A percentile compares a stretch with the other conserved stretches of the same genome.
These are phyloP conservation scores for Starmerella vaccinii DNA, from an alignment of 805 yeast genomes.

Conservation along the genomic window DNA sequence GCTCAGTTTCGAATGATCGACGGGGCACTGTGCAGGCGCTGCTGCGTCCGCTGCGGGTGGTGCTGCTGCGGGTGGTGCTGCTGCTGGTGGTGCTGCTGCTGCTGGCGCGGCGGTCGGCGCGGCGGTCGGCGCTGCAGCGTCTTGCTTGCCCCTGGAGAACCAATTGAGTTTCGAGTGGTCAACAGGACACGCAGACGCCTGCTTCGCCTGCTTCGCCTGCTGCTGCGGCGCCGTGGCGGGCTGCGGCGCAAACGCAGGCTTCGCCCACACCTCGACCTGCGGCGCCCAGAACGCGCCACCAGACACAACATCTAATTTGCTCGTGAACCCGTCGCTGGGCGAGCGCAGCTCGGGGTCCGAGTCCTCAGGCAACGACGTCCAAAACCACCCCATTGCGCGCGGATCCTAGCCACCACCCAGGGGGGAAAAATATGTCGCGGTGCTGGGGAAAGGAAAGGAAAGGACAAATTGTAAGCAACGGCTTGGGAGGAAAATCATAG, in stretches of 20 bases:
- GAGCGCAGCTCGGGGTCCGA: neutral
- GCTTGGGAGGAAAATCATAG: no score
- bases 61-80: no score
- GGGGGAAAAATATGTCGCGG: neutral
- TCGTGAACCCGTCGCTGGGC: neutral
- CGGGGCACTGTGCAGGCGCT: constrained; percentile 33
- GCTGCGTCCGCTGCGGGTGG: neutral
- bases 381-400: constrained; percentile 72
- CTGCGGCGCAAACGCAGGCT: neutral
- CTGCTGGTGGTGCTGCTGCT: no score
- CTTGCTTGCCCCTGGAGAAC: constrained; percentile 9
- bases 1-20: constrained; percentile 34
- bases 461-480: neutral
- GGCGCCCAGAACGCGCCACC: constrained; percentile 20
- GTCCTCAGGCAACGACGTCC: constrained; percentile 44
- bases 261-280: constrained; percentile 16
- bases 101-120: neutral
- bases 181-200: constrained; percentile 34
- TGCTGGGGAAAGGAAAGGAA: no score
- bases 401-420: neutral
- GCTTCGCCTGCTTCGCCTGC: neutral
- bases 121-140: neutral
- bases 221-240: neutral
- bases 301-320: neutral
- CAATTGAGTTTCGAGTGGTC: constrained; percentile 31